Evolutionary conservation across 2,329 filamentous ascomycete species (phyloP).

Genomic region (Sclerotinia trifoliorum): DNA sequence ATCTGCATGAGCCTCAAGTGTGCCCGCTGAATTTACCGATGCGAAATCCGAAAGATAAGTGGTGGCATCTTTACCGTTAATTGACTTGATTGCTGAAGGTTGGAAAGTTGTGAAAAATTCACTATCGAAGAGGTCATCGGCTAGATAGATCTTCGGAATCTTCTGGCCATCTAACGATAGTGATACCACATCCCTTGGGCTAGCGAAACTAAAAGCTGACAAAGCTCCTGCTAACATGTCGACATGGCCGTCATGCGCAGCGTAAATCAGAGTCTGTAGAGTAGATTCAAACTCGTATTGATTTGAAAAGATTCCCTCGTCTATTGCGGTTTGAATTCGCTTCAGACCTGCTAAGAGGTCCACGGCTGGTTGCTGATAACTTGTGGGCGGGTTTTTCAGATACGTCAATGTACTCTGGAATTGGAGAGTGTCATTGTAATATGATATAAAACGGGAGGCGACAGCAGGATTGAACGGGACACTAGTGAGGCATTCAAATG

Average conservation of each 20-base stretch:
- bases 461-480: slow-evolving; percentile 48
- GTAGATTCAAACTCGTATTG: slow-evolving; percentile 57
- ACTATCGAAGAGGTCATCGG: slow-evolving; percentile 40
- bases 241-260: slow-evolving; percentile 64
- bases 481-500: slow-evolving; percentile 45
- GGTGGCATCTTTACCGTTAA: slow-evolving; percentile 53
- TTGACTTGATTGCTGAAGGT: slow-evolving; percentile 50
- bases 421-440: slow-evolving; percentile 46
- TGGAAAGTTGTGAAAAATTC: slow-evolving; percentile 20
- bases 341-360: slow-evolving; percentile 49
- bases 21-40: slow-evolving; percentile 38
- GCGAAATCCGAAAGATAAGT: slow-evolving; percentile 47
- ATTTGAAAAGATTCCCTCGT: slow-evolving; percentile 45
- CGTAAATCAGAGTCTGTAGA: slow-evolving; percentile 49
- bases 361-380: slow-evolving; percentile 48
- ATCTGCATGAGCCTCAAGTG: slow-evolving; percentile 42
- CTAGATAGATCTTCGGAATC: slow-evolving; percentile 40
- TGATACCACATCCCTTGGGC: slow-evolving; percentile 53
- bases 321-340: slow-evolving; percentile 45
- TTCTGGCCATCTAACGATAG: slow-evolving; percentile 55
- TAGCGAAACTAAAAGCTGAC: slow-evolving; percentile 49
- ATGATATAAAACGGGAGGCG: slow-evolving; percentile 46
- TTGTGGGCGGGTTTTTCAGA: slow-evolving; percentile 51
- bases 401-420: slow-evolving; percentile 36
- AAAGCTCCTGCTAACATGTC: slow-evolving; percentile 52